Conservation (phyloP, 2,329 filamentous ascomycete genomes). For the Fusarium devonianum region DNA sequence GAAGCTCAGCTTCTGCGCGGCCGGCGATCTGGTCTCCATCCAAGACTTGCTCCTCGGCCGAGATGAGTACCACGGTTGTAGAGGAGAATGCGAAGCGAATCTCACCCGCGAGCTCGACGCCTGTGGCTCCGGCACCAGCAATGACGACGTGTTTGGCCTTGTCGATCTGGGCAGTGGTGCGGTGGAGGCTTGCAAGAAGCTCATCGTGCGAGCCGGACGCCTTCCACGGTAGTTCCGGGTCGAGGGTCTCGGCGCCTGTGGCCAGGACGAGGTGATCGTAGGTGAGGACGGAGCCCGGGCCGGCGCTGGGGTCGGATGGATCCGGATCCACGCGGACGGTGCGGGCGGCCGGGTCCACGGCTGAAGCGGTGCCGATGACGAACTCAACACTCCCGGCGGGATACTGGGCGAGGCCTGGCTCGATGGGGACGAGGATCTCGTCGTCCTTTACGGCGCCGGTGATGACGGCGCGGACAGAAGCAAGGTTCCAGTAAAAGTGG, state of each 20-base stretch:
- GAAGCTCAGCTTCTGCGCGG: slow-evolving; percentile 57
- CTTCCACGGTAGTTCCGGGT: slow-evolving; percentile 60
- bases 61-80: slow-evolving; percentile 59
- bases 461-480: slow-evolving; percentile 62
- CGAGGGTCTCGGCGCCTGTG: slow-evolving; percentile 57
- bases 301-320: slow-evolving; percentile 9
- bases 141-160: slow-evolving; percentile 61
- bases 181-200: slow-evolving; percentile 50
- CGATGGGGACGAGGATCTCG: slow-evolving; percentile 59
- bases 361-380: slow-evolving; percentile 57
- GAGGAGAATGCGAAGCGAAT: slow-evolving; percentile 59
- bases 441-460: slow-evolving; percentile 58
- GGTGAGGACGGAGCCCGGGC: slow-evolving; percentile 24
- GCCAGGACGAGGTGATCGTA: slow-evolving; percentile 67
- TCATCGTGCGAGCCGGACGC: slow-evolving; percentile 56
- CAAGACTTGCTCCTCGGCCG: slow-evolving; percentile 51
- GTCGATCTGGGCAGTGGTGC: slow-evolving; percentile 51
- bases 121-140: slow-evolving; percentile 64
- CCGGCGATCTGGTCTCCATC: slow-evolving; percentile 53
- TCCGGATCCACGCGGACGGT: slow-evolving; percentile 51
- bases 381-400: slow-evolving; percentile 58
- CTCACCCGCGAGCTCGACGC: slow-evolving; percentile 63
- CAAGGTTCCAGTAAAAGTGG: slow-evolving; percentile 67
- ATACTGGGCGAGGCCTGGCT: slow-evolving; percentile 58
- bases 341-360: slow-evolving; percentile 49